These are phyloP conservation scores for Trichoderma sp. DNA, from an alignment of 2,329 filamentous ascomycete species.

Conservation along the genomic window DNA sequence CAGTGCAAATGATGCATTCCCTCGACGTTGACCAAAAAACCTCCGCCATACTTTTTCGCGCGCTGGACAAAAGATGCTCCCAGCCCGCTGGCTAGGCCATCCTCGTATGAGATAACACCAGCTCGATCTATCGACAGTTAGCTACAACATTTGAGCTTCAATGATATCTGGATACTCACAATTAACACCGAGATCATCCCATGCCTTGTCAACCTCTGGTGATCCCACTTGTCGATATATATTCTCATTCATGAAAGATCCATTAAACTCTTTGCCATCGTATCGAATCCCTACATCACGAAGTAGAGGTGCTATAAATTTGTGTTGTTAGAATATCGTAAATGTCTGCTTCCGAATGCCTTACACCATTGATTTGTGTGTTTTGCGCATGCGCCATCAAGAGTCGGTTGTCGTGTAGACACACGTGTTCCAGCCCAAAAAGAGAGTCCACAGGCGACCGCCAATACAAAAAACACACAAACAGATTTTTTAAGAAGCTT, in stretches of 20 bases:
- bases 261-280: conserved; percentile 51
- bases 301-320: conserved; percentile 37
- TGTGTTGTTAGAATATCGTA: background rate
- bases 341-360: conserved; percentile 15
- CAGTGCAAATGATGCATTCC: conserved; percentile 61
- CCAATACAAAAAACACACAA: background rate
- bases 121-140: conserved; percentile 42
- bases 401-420: background rate
- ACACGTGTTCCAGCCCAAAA: conserved; percentile 24
- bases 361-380: conserved; percentile 44
- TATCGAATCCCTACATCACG: conserved; percentile 40
- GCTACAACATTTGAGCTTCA: background rate
- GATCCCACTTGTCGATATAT: conserved; percentile 53
- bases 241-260: conserved; percentile 56
- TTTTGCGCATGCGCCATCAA: conserved; percentile 31
- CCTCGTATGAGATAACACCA: conserved; percentile 50
- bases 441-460: conserved; percentile 4
- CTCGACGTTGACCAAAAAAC: conserved; percentile 60
- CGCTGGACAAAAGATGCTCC: conserved; percentile 57
- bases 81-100: conserved; percentile 55
- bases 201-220: conserved; percentile 59
- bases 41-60: conserved; percentile 56
- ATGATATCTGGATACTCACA: conserved; percentile 40
- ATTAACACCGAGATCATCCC: conserved; percentile 48
- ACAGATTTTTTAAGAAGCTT: background rate